phyloP scores from a whole-genome alignment of 495 filamentous ascomycete genomes.

The Lentithecium fluviatile region DNA sequence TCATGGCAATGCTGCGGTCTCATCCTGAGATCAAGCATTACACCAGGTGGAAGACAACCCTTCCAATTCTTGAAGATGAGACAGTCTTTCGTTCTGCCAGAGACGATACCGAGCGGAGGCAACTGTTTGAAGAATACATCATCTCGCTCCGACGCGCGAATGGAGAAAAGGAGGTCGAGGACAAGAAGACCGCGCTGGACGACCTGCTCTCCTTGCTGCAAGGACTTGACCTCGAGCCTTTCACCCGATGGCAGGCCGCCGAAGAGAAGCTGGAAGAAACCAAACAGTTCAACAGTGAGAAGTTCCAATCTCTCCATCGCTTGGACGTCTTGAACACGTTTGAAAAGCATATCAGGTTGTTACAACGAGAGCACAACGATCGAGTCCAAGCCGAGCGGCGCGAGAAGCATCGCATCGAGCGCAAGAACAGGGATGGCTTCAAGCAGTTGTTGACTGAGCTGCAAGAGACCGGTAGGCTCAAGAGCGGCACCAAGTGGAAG shows the following conservation, averaged over 20 bases:
- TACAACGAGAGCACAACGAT: constrained; percentile 89
- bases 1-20: constrained; percentile 91
- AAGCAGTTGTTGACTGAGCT: constrained; percentile 70
- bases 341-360: constrained; percentile 87
- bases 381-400: constrained; percentile 82
- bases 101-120: constrained; percentile 83
- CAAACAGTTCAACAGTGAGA: constrained; percentile 77
- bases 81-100: constrained; percentile 90
- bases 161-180: constrained; percentile 66
- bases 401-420: constrained; percentile 72
- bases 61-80: constrained; percentile 92
- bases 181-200: constrained; percentile 79
- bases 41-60: constrained; percentile 95
- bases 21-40: constrained; percentile 98
- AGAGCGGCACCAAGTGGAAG: constrained; percentile 87
- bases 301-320: constrained; percentile 83
- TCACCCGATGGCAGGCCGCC: constrained; percentile 92
- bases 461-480: constrained; percentile 75
- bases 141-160: constrained; percentile 76
- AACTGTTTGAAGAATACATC: constrained; percentile 94
- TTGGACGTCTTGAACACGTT: constrained; percentile 90
- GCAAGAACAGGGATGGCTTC: constrained; percentile 81
- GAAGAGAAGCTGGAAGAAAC: constrained; percentile 77
- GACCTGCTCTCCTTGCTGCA: constrained; percentile 78
- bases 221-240: constrained; percentile 83